These are phyloP conservation scores for Neurospora sp. DNA, from an alignment of 495 filamentous ascomycete genomes.

Conservation along the genomic window DNA sequence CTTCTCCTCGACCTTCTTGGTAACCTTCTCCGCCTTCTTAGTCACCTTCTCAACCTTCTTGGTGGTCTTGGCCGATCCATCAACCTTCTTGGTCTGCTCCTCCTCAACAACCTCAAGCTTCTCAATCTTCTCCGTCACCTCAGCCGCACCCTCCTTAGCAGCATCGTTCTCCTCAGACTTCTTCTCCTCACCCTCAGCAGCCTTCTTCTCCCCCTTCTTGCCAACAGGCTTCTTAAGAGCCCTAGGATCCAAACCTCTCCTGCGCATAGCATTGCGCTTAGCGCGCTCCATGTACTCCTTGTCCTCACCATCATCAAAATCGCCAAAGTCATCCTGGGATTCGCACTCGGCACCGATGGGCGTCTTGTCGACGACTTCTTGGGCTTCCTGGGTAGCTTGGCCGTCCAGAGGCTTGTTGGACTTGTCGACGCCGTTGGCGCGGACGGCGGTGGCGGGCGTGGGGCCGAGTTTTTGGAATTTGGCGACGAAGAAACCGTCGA, in stretches of 20 bases:
- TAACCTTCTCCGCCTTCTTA: conserved; percentile 1
- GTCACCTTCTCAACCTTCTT: conserved; percentile 1
- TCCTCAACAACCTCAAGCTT: conserved; percentile 18
- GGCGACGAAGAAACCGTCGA: conserved; percentile 96
- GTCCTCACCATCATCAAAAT: conserved; percentile 81
- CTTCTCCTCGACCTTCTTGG: conserved; percentile 3
- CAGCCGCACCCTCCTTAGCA: conserved; percentile 10
- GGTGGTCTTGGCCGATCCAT: background rate
- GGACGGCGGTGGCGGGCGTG: conserved; percentile 48
- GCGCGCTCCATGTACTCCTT: conserved; percentile 69
- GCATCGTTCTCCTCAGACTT: background rate
- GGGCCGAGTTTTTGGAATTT: conserved; percentile 91
- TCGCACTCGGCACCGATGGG: conserved; percentile 39
- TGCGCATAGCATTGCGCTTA: conserved; percentile 48
- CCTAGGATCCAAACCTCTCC: conserved; percentile 43
- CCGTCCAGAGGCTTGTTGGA: conserved; percentile 19
- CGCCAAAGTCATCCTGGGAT: conserved; percentile 52
- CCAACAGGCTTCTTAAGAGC: conserved; percentile 25
- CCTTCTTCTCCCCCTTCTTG: conserved; percentile 13
- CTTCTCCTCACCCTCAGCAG: conserved; percentile 12
- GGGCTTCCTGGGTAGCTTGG: conserved; percentile 16
- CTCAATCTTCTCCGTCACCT: conserved; percentile 14
- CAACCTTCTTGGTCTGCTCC: background rate
- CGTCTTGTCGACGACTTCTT: conserved; percentile 39
- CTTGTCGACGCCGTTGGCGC: conserved; percentile 23